These are phyloP conservation scores for Talaromyces verruculosus DNA, from an alignment of 2,329 filamentous ascomycete species.

Conservation along the genomic window DNA sequence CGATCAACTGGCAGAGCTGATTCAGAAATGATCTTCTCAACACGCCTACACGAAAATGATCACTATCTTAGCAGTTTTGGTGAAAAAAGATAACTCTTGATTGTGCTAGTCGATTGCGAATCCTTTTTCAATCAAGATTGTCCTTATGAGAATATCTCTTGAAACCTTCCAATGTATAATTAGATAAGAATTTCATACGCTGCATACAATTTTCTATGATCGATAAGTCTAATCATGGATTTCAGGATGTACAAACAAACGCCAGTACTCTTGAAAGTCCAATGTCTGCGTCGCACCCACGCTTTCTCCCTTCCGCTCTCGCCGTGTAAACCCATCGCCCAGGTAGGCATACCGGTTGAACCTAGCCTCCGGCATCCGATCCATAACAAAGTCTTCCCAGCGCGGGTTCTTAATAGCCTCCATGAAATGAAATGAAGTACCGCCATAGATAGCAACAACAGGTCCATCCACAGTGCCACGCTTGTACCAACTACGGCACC, in stretches of 20 bases:
- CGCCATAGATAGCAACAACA: slow-evolving; percentile 27
- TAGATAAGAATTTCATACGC: background rate
- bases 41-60: background rate
- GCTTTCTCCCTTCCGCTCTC: slow-evolving; percentile 10
- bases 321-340: slow-evolving; percentile 23
- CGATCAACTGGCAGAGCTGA: background rate
- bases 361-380: slow-evolving; percentile 20
- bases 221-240: slow-evolving; percentile 12
- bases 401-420: slow-evolving; percentile 18
- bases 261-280: slow-evolving; percentile 14
- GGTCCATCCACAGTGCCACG: slow-evolving; percentile 23
- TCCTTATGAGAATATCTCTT: background rate
- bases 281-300: slow-evolving; percentile 12
- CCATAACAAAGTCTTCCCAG: slow-evolving; percentile 24
- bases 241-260: slow-evolving; percentile 14
- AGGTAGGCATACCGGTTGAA: slow-evolving; percentile 24
- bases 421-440: slow-evolving; percentile 26
- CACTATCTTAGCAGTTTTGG: background rate
- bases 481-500: slow-evolving; percentile 22
- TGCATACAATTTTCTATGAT: background rate
- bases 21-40: background rate
- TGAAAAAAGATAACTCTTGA: background rate
- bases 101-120: background rate
- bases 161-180: background rate
- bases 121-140: background rate